These are phyloP conservation scores for Apiotrichum montevideense DNA, from an alignment of 1,284 basidiomycete species.

Conservation along the genomic window DNA sequence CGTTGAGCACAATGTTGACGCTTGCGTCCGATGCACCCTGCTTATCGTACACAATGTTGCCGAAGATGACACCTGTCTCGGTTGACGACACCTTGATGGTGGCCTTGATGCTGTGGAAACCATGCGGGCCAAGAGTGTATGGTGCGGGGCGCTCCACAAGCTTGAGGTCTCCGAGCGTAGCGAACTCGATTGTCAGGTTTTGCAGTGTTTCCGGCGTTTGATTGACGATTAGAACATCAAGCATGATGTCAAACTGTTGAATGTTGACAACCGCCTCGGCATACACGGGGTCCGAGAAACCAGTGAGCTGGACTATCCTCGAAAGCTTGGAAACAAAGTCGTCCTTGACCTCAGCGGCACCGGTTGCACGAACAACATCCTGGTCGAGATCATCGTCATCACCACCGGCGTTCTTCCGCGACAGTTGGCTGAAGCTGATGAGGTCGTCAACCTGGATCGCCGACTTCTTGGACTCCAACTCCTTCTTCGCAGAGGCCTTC, in stretches of 20 bases:
- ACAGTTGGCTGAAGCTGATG: constrained; percentile 87
- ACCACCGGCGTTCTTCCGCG: constrained; percentile 77
- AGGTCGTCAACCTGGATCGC: constrained; percentile 89
- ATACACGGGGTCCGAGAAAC: constrained; percentile 97
- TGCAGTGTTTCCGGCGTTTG: constrained; percentile 92
- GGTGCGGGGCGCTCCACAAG: constrained; percentile 91
- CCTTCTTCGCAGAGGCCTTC: constrained; percentile 83
- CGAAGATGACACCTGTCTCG: constrained; percentile 97
- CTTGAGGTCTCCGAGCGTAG: constrained; percentile 94
- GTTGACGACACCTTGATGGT: constrained; percentile 97
- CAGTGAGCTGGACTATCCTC: constrained; percentile 91
- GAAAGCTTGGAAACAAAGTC: constrained; percentile 96
- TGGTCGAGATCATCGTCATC: constrained; percentile 70
- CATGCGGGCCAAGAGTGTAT: constrained; percentile 89
- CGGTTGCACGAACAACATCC: constrained; percentile 86
- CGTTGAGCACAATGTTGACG: constrained; percentile 77
- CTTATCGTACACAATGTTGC: constrained; percentile 96
- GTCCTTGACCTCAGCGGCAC: constrained; percentile 73
- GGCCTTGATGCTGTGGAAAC: constrained; percentile 97
- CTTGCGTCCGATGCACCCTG: constrained; percentile 76
- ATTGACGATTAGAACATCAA: constrained; percentile 95
- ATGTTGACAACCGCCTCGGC: constrained; percentile 98
- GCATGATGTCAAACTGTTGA: constrained; percentile 93
- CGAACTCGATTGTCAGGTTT: constrained; percentile 95
- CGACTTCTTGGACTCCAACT: constrained; percentile 65